These are phyloP conservation scores for Hanseniaspora thailandica DNA, from an alignment of 805 yeast genomes.

Conservation along the genomic window DNA sequence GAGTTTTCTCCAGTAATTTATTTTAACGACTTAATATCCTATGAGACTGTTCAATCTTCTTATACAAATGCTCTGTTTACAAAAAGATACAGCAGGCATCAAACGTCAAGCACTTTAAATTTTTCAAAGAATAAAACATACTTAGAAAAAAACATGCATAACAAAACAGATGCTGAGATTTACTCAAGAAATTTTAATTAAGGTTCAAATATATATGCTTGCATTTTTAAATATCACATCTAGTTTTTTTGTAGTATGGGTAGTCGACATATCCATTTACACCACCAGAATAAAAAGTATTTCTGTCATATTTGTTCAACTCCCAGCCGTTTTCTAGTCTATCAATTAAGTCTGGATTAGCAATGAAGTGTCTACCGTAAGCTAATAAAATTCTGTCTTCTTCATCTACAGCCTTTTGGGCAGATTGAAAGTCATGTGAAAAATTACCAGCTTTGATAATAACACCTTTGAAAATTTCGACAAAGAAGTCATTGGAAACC, in stretches of 20 bases:
- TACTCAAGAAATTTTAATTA: no score
- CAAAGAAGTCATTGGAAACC: conserved; percentile 16
- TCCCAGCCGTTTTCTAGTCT: conserved; percentile 28
- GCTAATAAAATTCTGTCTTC: conserved; percentile 36
- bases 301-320: conserved; percentile 32
- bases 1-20: background rate
- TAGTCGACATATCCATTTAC: conserved; percentile 21
- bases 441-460: conserved; percentile 17
- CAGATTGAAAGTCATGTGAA: background rate
- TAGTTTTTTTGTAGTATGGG: no score
- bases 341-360: conserved; percentile 34
- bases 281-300: conserved; percentile 29
- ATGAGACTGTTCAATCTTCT: background rate
- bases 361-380: conserved; percentile 30
- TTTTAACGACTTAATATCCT: background rate
- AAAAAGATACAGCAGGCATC: background rate
- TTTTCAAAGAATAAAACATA: no score
- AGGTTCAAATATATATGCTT: no score
- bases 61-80: background rate
- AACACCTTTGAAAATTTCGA: conserved; percentile 21
- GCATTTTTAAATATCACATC: no score
- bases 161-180: no score
- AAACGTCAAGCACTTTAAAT: no score
- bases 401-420: conserved; percentile 17
- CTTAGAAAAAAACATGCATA: no score